Evolutionary conservation across 2,329 filamentous ascomycete species (phyloP), one percentile per base, ranked within the genome.

Genomic region (Sporothrix globosa): DNA sequence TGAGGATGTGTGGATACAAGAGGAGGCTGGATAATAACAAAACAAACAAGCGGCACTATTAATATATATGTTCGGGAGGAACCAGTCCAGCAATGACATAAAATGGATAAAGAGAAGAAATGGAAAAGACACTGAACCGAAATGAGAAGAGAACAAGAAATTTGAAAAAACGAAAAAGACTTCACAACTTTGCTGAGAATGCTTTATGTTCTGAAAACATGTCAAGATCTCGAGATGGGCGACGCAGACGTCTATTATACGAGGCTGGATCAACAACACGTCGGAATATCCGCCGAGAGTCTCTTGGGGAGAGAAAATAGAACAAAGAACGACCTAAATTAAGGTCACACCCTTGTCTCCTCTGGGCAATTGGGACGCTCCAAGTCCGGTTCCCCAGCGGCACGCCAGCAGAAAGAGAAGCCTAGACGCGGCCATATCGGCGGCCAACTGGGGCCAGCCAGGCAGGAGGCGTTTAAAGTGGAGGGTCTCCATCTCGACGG

Each of bases 211-310:
- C 21, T 46, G 30, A 27, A 14, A 56, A 34, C 5, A 17, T 7
- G 21, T 46, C 21, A 44, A 17, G 17, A 30, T 68, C 21, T 27
- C 44, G 41, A 60, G 27, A 53, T 41, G 56, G 24, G 56, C 54
- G 68, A 53, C 27, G 21, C 34, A 7, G 50, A 39, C 44, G 66
- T 63, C 56, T 71, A 65, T 71, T 70, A 72, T 72, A 71, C 44
- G 44, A 21, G 39, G 24, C 11, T 21, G 27, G 48, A 30, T 6
- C 19, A 44, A n/a, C 27, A 17, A n/a, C 17, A 30, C 14, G 52
- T n/a, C 41, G 27, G 46, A 66, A 39, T 66, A 66, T 46, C 63
- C 63, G 46, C 63, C 63, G 9, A 21, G 9, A 3, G 27, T 50
- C 17, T 39, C 27, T 14, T 24, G n/a, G 11, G 10, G 11, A 56